A percentile compares a stretch with the other conserved stretches of the same genome.
Evolutionary conservation across 441 rosid genomes (phyloP).

Genomic region (Populus tomentosa): DNA sequence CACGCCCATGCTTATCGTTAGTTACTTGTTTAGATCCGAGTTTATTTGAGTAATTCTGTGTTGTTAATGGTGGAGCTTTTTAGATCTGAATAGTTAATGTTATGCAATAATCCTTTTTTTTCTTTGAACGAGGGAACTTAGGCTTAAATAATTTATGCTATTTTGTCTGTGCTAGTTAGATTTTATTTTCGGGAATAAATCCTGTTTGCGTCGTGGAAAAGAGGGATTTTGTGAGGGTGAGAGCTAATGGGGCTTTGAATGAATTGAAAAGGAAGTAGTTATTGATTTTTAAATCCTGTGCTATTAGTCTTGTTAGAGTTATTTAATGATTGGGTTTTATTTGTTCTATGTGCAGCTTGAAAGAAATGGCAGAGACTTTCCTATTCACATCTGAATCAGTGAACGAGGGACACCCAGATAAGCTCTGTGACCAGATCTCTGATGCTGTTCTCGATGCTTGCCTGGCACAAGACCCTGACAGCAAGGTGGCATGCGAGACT

Average conservation of each 20-base stretch:
- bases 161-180: not conserved
- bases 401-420: constrained; percentile 64
- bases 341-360: constrained; percentile 21
- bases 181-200: not conserved
- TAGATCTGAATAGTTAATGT: not conserved
- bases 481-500: constrained; percentile 60
- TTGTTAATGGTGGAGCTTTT: not conserved
- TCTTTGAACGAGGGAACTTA: not conserved
- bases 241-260: not conserved
- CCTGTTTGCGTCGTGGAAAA: not conserved
- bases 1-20: not conserved
- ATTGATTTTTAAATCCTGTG: not conserved
- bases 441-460: constrained; percentile 58
- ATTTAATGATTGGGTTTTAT: not conserved
- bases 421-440: constrained; percentile 62
- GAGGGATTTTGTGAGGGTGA: not conserved
- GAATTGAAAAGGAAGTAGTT: not conserved
- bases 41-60: not conserved
- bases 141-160: not conserved
- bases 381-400: constrained; percentile 63
- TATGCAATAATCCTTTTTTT: not conserved
- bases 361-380: constrained; percentile 39
- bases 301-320: not conserved
- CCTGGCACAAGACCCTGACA: constrained; percentile 52
- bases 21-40: not conserved